phyloP scores from a whole-genome alignment of 2,329 filamentous ascomycete species.

The Fusarium albosuccineum region DNA sequence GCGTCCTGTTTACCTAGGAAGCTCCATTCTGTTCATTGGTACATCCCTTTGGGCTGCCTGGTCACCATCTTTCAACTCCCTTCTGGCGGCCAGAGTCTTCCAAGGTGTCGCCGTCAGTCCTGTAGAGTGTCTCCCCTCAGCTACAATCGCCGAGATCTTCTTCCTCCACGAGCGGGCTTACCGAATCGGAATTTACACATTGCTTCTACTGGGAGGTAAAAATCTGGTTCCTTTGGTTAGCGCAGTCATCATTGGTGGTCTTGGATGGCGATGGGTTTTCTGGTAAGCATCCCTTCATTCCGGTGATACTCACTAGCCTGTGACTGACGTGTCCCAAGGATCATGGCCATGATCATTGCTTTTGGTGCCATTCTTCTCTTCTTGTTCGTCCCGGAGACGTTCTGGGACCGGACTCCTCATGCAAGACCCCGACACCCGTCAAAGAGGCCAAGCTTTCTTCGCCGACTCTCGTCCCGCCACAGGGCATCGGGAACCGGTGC shows the following conservation, averaged over 20 bases:
- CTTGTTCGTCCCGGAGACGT: conserved; percentile 93
- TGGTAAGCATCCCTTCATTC: conserved; percentile 65
- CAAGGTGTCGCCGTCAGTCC: conserved; percentile 90
- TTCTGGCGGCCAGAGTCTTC: conserved; percentile 85
- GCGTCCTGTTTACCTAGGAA: conserved; percentile 86
- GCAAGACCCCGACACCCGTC: conserved; percentile 48
- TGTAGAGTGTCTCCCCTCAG: conserved; percentile 91
- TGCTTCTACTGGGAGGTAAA: conserved; percentile 90
- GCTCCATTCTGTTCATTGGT: conserved; percentile 80
- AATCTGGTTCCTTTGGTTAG: conserved; percentile 90
- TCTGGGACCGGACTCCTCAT: conserved; percentile 87
- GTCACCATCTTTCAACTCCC: conserved; percentile 83
- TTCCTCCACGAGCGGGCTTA: conserved; percentile 95
- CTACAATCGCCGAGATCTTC: conserved; percentile 96
- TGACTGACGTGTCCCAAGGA: conserved; percentile 61
- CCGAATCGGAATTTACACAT: conserved; percentile 91
- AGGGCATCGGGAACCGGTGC: conserved; percentile 28
- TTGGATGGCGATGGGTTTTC: conserved; percentile 92
- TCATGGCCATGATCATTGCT: conserved; percentile 84
- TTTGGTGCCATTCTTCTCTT: conserved; percentile 80
- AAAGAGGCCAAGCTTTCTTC: conserved; percentile 61
- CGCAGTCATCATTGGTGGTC: conserved; percentile 81
- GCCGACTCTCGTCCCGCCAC: conserved; percentile 60
- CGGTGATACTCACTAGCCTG: too few relatives aligned
- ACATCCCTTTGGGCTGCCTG: conserved; percentile 87